Conservation (phyloP, 371 early-diverging fungal genomes). For the Amoeboaphelidium protococcarum region DNA sequence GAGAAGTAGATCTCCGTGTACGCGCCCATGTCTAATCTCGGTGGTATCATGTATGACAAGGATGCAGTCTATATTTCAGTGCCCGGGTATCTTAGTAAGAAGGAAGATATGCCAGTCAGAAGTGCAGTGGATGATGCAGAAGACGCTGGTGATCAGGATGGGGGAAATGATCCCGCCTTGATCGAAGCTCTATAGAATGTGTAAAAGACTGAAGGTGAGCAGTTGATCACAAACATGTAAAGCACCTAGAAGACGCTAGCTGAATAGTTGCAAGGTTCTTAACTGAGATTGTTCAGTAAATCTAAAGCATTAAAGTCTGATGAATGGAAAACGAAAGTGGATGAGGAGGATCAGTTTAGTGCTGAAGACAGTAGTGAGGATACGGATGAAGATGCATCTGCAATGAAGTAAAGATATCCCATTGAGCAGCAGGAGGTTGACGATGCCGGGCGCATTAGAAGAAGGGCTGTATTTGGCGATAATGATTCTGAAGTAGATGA, state of each 20-base stretch:
- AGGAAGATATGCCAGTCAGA: conserved; percentile 14
- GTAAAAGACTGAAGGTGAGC: conserved; percentile 42
- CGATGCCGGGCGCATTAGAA: conserved; percentile 5
- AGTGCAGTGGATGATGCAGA: conserved; percentile 17
- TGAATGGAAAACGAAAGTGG: conserved; percentile 2
- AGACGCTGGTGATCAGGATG: conserved; percentile 26
- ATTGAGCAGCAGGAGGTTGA: no score
- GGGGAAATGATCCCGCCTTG: conserved; percentile 6
- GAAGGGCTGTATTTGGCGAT: conserved; percentile 6
- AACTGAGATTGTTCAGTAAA: conserved; percentile 50
- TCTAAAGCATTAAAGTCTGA: conserved; percentile 42
- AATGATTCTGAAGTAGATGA: conserved; percentile 3
- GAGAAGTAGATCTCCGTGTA: conserved; percentile 83
- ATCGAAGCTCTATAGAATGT: conserved; percentile 6
- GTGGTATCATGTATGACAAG: conserved; percentile 90
- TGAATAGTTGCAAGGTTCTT: conserved; percentile 40
- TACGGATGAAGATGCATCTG: conserved; percentile 6
- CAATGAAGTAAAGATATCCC: no score
- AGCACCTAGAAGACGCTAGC: conserved; percentile 47
- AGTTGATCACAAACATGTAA: conserved; percentile 65
- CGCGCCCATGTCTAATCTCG: conserved; percentile 94
- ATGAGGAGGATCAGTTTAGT: not conserved
- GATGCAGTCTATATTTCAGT: conserved; percentile 94
- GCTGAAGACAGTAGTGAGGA: conserved; percentile 9
- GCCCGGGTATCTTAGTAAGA: conserved; percentile 49